A percentile compares a stretch with the other conserved stretches of the same genome.
Evolutionary conservation across 805 yeast genomes (phyloP).

Genomic region (Saccharomyces eubayanus): DNA sequence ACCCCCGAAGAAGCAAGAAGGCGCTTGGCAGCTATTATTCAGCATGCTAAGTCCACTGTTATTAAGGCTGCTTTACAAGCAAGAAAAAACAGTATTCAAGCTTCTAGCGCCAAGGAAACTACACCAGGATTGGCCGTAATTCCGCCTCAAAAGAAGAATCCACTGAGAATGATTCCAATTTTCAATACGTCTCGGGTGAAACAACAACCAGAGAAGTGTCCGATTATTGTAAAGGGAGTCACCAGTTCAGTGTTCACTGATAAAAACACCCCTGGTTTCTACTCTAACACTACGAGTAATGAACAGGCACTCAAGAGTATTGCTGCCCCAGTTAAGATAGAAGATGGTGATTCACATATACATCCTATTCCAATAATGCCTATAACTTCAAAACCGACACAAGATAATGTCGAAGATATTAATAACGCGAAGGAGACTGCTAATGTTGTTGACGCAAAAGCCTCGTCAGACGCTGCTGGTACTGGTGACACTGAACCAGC

Average conservation of each 20-base stretch:
- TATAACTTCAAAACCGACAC: not conserved
- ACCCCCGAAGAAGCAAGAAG: slow-evolving; percentile 27
- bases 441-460: not conserved
- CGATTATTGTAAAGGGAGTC: not conserved
- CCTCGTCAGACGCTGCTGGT: not conserved
- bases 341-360: not conserved
- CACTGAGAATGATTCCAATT: not conserved
- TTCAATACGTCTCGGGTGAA: not conserved
- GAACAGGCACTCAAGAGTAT: not conserved
- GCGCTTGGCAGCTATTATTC: slow-evolving; percentile 24
- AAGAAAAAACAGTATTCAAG: slow-evolving; percentile 6
- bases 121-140: not conserved
- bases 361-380: not conserved
- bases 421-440: not conserved
- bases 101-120: not conserved
- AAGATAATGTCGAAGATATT: not conserved
- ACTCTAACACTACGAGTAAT: not conserved
- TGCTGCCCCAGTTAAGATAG: not conserved
- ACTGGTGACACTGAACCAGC: not conserved
- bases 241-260: not conserved
- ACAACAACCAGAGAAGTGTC: not conserved
- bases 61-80: slow-evolving; percentile 19
- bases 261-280: not conserved
- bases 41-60: slow-evolving; percentile 26
- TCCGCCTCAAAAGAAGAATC: not conserved